These are phyloP conservation scores for Haematococcus sp. DNA, from an alignment of 139 green algal species.

Conservation along the genomic window DNA sequence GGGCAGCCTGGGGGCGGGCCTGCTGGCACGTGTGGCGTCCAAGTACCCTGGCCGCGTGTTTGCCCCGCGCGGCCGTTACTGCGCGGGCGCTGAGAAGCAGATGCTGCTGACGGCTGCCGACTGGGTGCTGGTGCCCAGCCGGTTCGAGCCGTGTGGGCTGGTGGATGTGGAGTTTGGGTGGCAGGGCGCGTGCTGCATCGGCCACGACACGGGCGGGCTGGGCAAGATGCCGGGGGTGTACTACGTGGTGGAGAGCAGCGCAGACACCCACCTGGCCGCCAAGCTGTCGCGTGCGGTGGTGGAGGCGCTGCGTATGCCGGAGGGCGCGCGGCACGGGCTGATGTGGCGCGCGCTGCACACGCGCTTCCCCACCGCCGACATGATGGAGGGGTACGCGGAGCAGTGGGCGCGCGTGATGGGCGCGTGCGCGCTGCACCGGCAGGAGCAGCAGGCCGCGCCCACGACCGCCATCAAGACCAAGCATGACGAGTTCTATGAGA, in stretches of 20 bases:
- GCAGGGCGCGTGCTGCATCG: constrained; percentile 27
- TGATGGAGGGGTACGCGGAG: constrained; percentile 15
- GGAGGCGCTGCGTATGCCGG: constrained; percentile 6
- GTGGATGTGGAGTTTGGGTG: constrained; percentile 50
- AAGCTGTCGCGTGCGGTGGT: constrained; percentile 17
- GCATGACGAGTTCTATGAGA: too few relatives aligned
- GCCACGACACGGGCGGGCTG: constrained; percentile 33
- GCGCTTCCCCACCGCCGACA: constrained; percentile 5
- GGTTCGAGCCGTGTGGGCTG: constrained; percentile 48
- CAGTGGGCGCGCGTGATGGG: constrained; percentile 13
- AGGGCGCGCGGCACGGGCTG: neutral
- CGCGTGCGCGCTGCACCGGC: too few relatives aligned
- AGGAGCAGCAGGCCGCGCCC: too few relatives aligned
- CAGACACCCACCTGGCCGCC: constrained; percentile 17
- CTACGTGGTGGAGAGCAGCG: constrained; percentile 22
- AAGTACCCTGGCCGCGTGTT: constrained; percentile 30
- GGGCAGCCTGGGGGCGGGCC: constrained; percentile 13
- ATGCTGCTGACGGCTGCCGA: constrained; percentile 33
- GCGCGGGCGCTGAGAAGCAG: constrained; percentile 37
- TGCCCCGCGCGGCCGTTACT: constrained; percentile 36
- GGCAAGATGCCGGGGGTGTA: constrained; percentile 51
- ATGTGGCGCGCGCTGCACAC: constrained; percentile 4
- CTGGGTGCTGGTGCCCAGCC: constrained; percentile 42
- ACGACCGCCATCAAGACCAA: too few relatives aligned
- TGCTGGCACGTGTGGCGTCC: constrained; percentile 11